A percentile compares a stretch with the other conserved stretches of the same genome.
phyloP scores from a whole-genome alignment of 805 yeast species.

The Lipomyces yamanashiensis region DNA sequence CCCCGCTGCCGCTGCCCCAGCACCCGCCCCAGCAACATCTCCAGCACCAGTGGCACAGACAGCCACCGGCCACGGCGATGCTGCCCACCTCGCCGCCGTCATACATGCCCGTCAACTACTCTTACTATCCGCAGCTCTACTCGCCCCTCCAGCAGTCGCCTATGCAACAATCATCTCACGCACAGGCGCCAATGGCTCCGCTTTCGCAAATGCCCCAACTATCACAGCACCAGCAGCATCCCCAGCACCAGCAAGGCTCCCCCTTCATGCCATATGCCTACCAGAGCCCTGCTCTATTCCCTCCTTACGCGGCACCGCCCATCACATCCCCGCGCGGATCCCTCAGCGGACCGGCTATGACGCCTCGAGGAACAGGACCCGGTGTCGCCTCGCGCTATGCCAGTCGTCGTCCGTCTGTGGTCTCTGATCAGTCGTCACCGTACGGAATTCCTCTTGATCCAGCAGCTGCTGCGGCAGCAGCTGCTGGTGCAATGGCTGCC shows the following conservation, averaged over 20 bases:
- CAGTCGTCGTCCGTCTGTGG: slow-evolving; percentile 7
- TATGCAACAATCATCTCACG: not conserved
- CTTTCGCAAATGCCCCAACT: slow-evolving; percentile 1
- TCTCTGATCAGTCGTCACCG: not conserved
- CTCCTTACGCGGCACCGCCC: slow-evolving; percentile 1
- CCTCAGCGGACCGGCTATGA: slow-evolving; percentile 6
- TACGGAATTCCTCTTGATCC: not conserved
- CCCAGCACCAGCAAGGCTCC: slow-evolving; percentile 3
- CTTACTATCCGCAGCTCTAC: slow-evolving; percentile 5
- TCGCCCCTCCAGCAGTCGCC: slow-evolving; percentile 4
- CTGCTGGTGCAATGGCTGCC: slow-evolving; percentile 7
- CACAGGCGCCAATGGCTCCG: not conserved
- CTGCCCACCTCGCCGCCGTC: slow-evolving; percentile 1
- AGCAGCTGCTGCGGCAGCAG: slow-evolving; percentile 10
- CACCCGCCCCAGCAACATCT: slow-evolving; percentile 5
- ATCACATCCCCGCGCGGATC: slow-evolving; percentile 6
- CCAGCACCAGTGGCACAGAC: not conserved
- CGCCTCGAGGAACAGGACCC: slow-evolving; percentile 2
- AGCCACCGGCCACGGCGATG: not conserved
- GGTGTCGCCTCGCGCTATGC: slow-evolving; percentile 1
- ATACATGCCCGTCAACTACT: slow-evolving; percentile 1
- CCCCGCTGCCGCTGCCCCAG: slow-evolving; percentile 7
- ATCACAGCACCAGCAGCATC: not conserved
- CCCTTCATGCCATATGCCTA: slow-evolving; percentile 4
- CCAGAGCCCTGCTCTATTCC: not conserved